Base-by-base conservation (phyloP, 352 stramenopile species). In the Phytophthora constricta region DNA sequence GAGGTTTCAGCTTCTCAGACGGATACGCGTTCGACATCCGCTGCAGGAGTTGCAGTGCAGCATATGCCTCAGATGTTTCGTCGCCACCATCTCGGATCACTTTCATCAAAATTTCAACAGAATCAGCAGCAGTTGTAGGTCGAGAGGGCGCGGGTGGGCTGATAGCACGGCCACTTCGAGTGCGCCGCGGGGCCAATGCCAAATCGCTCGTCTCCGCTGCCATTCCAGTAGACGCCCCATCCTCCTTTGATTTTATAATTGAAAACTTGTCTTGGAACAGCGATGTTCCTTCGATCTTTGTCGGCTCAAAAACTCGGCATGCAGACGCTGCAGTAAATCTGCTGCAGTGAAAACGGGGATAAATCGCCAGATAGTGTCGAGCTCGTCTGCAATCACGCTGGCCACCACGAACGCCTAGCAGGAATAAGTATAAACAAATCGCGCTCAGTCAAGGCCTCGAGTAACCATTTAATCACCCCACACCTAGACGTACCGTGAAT, bases 341-440 rank as follows among this genome's bases (percentile, higher is more conserved):
- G 88, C 88, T 28, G 79, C 88, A 49, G 74, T 86, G 63, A 96
- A 96, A 5, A 93, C 84, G 0, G 88, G 88, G 19, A 96, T 93
- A 28, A 90, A 92, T 14, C 77, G 61, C 76, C 79, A 88, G 62
- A 96, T 89, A 3, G 79, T 94, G 9, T 74, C 61, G 9, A 79
- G 62, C 20, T 84, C 72, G 27, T 87, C 72, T 16, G 88, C 87
- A 41, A 95, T 90, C 27, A 96, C 88, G 39, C 83, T 91, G 17
- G 88, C 87, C 3, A 95, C 81, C 0, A 95, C 86, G 65, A 96
- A 96, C n/a, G 87, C 85, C 83, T 91, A 54, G 17, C 70, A 20
- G 11, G 69, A 22, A 67, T 17, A 27, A 13, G 31, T 3, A 55
- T 48, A n/a, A n/a, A n/a, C n/a, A n/a, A n/a, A n/a, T n/a, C n/a